phyloP scores from a whole-genome alignment of 2,329 filamentous ascomycete genomes.

The Thielaviopsis ethacetica region DNA sequence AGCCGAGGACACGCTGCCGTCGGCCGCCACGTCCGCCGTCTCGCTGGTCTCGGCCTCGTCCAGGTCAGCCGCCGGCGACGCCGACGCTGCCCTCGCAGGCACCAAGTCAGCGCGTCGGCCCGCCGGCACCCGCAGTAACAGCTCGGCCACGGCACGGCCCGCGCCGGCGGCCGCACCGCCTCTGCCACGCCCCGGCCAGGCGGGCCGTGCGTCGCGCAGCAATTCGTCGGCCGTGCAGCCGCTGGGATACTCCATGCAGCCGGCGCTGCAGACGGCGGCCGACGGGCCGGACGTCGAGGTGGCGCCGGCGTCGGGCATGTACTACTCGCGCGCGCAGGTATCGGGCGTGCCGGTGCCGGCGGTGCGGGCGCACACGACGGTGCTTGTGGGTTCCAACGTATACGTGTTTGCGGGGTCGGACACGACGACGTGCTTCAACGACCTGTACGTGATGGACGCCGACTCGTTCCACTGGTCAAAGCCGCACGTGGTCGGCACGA shows the following conservation, averaged over 20 bases:
- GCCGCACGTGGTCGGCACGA: constrained; percentile 47
- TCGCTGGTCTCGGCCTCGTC: constrained; percentile 3
- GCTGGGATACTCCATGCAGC: constrained; percentile 28
- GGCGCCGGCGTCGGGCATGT: constrained; percentile 54
- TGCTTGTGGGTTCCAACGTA: constrained; percentile 48
- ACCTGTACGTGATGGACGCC: constrained; percentile 51
- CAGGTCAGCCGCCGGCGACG: constrained; percentile 12
- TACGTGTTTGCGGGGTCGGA: constrained; percentile 57
- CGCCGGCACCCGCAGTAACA: constrained; percentile 34
- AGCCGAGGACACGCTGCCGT: constrained; percentile 16
- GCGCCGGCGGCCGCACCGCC: constrained; percentile 15
- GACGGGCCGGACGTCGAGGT: constrained; percentile 42
- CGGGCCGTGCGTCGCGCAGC: background rate
- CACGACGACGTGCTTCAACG: constrained; percentile 49
- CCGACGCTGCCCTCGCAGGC: constrained; percentile 15
- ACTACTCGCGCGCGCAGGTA: constrained; percentile 51
- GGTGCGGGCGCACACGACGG: constrained; percentile 50
- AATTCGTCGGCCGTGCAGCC: constrained; percentile 14
- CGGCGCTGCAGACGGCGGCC: constrained; percentile 38
- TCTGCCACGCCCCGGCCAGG: constrained; percentile 9
- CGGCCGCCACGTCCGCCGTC: constrained; percentile 14
- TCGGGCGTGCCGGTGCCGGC: constrained; percentile 45
- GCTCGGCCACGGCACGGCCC: constrained; percentile 28
- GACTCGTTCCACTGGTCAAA: constrained; percentile 54
- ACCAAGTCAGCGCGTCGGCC: constrained; percentile 20